Percentiles rank a stretch among this genome's conserved stretches.
Conservation (phyloP, 2,329 filamentous ascomycete genomes). For the Huntiella abstrusa region DNA sequence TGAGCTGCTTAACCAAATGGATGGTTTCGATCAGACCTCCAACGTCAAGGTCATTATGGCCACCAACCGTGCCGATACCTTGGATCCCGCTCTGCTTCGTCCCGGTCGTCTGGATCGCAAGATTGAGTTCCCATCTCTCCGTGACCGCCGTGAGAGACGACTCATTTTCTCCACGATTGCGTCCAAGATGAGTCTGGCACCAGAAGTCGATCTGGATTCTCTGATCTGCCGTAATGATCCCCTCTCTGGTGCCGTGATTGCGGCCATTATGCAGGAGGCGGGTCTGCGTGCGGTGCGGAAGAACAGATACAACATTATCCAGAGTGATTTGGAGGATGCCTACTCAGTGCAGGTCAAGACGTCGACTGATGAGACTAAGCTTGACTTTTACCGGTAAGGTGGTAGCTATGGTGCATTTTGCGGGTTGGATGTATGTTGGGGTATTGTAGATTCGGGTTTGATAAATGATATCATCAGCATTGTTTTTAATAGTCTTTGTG, state of each 20-base stretch:
- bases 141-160: slow-evolving; percentile 82
- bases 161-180: slow-evolving; percentile 98
- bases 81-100: slow-evolving; percentile 85
- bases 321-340: slow-evolving; percentile 87
- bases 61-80: slow-evolving; percentile 91
- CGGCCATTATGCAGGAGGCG: slow-evolving; percentile 98
- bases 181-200: slow-evolving; percentile 87
- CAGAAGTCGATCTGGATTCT: slow-evolving; percentile 89
- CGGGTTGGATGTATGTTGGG: background rate
- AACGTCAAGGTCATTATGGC: slow-evolving; percentile 99
- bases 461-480: no score
- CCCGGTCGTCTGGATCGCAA: slow-evolving; percentile 92
- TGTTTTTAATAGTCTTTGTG: no score
- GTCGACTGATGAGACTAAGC: slow-evolving; percentile 46
- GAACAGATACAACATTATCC: slow-evolving; percentile 98
- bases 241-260: slow-evolving; percentile 84
- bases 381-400: slow-evolving; percentile 75
- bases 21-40: slow-evolving; percentile 94
- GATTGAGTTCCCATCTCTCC: slow-evolving; percentile 93
- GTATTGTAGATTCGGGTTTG: slow-evolving; percentile 3
- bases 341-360: slow-evolving; percentile 95
- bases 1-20: slow-evolving; percentile 97
- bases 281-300: slow-evolving; percentile 85
- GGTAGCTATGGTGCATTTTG: background rate
- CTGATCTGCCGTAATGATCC: slow-evolving; percentile 95